A percentile compares a stretch with the other conserved stretches of the same genome.
These are phyloP conservation scores for Yarrowia porcina DNA, from an alignment of 805 yeast species.

Conservation along the genomic window DNA sequence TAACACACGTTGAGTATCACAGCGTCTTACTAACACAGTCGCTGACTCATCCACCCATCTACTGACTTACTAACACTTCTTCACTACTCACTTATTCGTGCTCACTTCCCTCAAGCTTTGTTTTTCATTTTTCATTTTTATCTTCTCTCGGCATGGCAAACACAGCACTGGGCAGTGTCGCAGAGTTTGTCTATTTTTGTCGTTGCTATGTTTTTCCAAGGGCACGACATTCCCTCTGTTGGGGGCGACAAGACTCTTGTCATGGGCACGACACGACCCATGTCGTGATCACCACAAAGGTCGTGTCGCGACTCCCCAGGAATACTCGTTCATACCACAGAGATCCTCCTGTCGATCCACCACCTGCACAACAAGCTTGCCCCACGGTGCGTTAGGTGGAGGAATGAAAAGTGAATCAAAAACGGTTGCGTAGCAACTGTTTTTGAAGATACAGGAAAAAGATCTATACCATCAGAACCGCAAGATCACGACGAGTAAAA, in stretches of 20 bases:
- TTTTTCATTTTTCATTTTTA: no score
- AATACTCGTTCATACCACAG: background rate
- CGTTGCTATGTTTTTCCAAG: no score
- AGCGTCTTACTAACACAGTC: no score
- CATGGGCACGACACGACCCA: background rate
- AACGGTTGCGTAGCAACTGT: no score
- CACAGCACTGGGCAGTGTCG: no score
- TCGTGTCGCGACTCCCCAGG: background rate
- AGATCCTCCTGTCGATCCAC: slow-evolving; percentile 1
- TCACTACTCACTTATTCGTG: no score
- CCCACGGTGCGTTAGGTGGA: slow-evolving; percentile 7
- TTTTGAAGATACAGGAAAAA: background rate
- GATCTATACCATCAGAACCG: background rate
- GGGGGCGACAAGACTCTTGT: background rate
- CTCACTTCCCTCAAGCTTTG: no score
- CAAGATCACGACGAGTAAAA: background rate
- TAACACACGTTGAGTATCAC: no score
- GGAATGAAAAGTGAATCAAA: background rate
- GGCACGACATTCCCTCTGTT: background rate
- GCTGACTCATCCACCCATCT: no score
- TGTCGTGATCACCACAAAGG: background rate
- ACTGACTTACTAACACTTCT: no score
- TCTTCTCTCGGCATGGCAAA: no score
- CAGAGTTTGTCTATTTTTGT: no score
- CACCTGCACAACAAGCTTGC: slow-evolving; percentile 3